phyloP scores from a whole-genome alignment of 2,329 filamentous ascomycete species.

The Sclerotinia glacialis region DNA sequence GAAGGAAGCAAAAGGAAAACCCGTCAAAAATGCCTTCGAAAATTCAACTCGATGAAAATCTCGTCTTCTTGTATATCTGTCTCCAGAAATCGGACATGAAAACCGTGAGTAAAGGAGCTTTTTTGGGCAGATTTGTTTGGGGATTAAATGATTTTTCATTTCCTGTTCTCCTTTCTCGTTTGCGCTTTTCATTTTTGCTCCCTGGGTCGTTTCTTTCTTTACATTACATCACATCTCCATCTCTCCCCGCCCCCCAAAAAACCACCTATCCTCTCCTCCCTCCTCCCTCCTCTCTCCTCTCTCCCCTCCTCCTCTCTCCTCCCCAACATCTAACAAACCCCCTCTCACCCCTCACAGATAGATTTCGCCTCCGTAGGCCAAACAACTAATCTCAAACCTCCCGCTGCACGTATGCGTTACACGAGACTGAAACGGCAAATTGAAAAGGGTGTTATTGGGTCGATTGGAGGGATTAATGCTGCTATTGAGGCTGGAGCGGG shows the following conservation, averaged over 20 bases:
- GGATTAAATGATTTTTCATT: background rate
- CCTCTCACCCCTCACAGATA: slow-evolving; percentile 36
- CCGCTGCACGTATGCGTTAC: slow-evolving; percentile 43
- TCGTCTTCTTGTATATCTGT: slow-evolving; percentile 45
- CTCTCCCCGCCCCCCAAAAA: background rate
- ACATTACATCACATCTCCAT: background rate
- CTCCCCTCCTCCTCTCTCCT: background rate
- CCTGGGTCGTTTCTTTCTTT: no score
- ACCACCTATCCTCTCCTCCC: background rate
- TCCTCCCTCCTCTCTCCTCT: background rate
- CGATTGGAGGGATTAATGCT: slow-evolving; percentile 30
- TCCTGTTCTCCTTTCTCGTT: background rate
- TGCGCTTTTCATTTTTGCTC: background rate
- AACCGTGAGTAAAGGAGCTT: slow-evolving; percentile 36
- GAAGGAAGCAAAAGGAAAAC: no score
- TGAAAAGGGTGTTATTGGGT: slow-evolving; percentile 36
- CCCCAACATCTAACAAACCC: slow-evolving; percentile 7
- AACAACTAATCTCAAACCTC: slow-evolving; percentile 40
- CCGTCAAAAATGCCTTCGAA: slow-evolving; percentile 40
- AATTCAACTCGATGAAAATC: slow-evolving; percentile 42
- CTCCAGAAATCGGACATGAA: slow-evolving; percentile 42
- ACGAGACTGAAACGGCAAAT: slow-evolving; percentile 40
- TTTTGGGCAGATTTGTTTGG: background rate
- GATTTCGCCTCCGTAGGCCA: slow-evolving; percentile 42
- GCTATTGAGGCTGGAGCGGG: slow-evolving; percentile 15